Percentiles rank a stretch among this genome's conserved stretches.
Evolutionary conservation across 768 basidiomycete genomes (phyloP).

Genomic region (Panaeolus cyanescens): DNA sequence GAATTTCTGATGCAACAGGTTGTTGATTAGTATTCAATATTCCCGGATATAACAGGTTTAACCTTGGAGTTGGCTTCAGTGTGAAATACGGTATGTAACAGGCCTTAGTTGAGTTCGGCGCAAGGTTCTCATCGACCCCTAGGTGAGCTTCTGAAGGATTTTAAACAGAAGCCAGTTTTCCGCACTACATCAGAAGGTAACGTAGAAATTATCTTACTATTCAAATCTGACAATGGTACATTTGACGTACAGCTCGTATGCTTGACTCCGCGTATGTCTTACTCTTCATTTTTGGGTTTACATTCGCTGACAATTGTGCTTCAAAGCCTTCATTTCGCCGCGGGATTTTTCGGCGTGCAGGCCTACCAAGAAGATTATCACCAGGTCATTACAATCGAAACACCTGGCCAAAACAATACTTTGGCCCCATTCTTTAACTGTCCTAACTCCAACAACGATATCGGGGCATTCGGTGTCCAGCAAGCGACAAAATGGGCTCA

Average conservation of each 20-base stretch:
- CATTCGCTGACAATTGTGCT: background rate
- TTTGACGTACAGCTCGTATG: constrained; percentile 45
- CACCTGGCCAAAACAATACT: constrained; percentile 61
- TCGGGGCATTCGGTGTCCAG: constrained; percentile 39
- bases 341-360: constrained; percentile 62
- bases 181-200: constrained; percentile 59
- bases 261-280: constrained; percentile 44
- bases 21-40: background rate
- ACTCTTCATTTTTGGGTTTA: background rate
- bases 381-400: constrained; percentile 63
- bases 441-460: constrained; percentile 52
- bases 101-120: background rate
- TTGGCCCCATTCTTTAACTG: constrained; percentile 73
- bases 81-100: constrained; percentile 57
- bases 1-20: constrained; percentile 13
- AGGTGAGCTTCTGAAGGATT: constrained; percentile 42
- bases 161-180: constrained; percentile 57
- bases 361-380: constrained; percentile 54
- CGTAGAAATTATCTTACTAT: background rate
- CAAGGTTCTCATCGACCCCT: background rate
- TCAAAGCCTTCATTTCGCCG: constrained; percentile 45
- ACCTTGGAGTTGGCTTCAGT: constrained; percentile 57
- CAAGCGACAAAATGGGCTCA: constrained; percentile 58
- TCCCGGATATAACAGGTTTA: constrained; percentile 27
- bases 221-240: constrained; percentile 5